Evolutionary conservation across 2,329 filamentous ascomycete genomes (phyloP).

Genomic region (Epichloe sibirici): DNA sequence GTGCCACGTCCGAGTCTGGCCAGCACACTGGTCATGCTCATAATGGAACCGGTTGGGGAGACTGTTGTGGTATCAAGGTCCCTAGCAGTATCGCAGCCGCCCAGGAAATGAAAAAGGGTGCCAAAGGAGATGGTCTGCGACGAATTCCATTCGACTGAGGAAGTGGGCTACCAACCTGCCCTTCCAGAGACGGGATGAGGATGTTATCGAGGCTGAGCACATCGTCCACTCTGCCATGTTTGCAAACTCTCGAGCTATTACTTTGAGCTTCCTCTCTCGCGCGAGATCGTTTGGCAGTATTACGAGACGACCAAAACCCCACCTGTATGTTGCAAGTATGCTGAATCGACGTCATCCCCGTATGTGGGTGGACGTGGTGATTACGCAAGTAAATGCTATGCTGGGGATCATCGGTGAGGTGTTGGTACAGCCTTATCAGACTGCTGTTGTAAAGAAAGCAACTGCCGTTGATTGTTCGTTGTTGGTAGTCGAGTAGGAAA

Average conservation of each 20-base stretch:
- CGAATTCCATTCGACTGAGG: slow-evolving; percentile 70
- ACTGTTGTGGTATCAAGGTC: slow-evolving; percentile 96
- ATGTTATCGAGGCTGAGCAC: background rate
- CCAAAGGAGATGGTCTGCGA: slow-evolving; percentile 46
- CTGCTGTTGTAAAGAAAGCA: too few species aligned
- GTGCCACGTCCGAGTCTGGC: slow-evolving; percentile 29
- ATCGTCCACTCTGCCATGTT: background rate
- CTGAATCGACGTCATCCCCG: too few species aligned
- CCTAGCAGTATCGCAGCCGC: slow-evolving; percentile 87
- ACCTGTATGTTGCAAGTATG: background rate
- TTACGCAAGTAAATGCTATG: background rate
- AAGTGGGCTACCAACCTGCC: background rate
- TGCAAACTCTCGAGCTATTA: background rate
- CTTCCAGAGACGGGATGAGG: background rate
- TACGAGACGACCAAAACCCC: background rate
- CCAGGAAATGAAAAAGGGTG: slow-evolving; percentile 72
- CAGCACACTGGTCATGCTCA: slow-evolving; percentile 49
- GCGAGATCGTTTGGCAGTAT: too few species aligned
- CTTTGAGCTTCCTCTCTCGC: too few species aligned
- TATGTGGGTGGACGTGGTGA: background rate
- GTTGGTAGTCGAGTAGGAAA: too few species aligned
- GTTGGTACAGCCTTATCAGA: too few species aligned
- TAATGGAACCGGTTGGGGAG: slow-evolving; percentile 67
- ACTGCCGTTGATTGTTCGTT: too few species aligned
- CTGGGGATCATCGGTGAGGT: background rate